Base-by-base conservation (phyloP, 2,329 filamentous ascomycete species). In the Hysterium pulicare region DNA sequence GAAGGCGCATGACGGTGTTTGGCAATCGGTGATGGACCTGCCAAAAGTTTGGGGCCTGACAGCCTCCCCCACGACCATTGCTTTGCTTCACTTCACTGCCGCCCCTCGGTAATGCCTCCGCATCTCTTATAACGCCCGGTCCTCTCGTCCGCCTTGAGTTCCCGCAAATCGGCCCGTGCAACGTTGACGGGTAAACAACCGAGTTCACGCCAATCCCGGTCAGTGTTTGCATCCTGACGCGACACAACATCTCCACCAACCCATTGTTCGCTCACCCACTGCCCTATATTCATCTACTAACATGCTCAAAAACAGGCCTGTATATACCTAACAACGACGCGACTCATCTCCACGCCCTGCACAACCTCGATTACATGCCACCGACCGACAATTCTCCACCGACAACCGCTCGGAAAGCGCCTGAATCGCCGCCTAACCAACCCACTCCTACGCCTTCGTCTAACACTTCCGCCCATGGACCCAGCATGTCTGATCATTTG, bases 401-500 rank as follows among this genome's bases (percentile, higher is more conserved):
- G 10, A 28, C 36, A 20, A 41, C 42, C 17, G 24, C 38, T 5
- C 7, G 30, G 19, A 38, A 20, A 15, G 32, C 42, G 11, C 32
- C 33, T n/a, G 22, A 45, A 13, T 26, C 32, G n/a, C 32, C 36
- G n/a, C 15, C 21, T 10, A 10, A 4, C 35, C 21, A 38, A 15
- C 35, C 35, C 17, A 4, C 20, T 23, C 13, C 4, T 15, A 24
- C 13, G 10, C 35, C 39, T 15, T 43, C 45, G 31, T 38, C 40
- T 17, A 26, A 40, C 16, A 38, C 42, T 31, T 42, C 51, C 26
- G 36, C 47, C 31, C 33, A 53, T 47, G 48, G 39, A 38, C 45
- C 28, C 26, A 40, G 30, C 26, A 64, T 61, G 58, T 53, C 55
- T 41, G 51, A 49, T 33, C 51, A 58, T 19, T 44, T 51, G 38